These are phyloP conservation scores for Aspergillus pseudoglaucus DNA, from an alignment of 2,329 filamentous ascomycete genomes.

Conservation along the genomic window DNA sequence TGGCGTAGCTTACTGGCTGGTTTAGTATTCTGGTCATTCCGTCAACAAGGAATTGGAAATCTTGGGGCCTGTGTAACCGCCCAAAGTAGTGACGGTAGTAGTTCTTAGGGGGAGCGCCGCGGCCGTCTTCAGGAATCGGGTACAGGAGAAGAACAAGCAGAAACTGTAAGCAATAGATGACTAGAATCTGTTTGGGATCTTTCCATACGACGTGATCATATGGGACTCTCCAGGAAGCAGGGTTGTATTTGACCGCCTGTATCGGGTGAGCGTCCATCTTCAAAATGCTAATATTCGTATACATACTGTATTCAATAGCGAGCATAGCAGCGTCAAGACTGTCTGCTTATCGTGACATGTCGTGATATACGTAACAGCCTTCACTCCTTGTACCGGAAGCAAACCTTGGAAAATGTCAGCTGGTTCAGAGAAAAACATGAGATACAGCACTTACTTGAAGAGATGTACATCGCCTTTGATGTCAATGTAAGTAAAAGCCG, in stretches of 20 bases:
- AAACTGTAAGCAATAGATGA: slow-evolving; percentile 86
- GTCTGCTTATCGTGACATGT: slow-evolving; percentile 85
- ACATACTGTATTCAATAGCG: slow-evolving; percentile 82
- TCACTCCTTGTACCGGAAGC: slow-evolving; percentile 75
- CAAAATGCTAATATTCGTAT: not conserved
- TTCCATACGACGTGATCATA: slow-evolving; percentile 91
- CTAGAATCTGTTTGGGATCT: slow-evolving; percentile 80
- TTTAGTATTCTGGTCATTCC: slow-evolving; percentile 89
- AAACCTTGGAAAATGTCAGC: slow-evolving; percentile 38
- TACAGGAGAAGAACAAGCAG: slow-evolving; percentile 81
- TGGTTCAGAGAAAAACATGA: not conserved
- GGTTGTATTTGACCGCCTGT: slow-evolving; percentile 90
- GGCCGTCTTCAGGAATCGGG: slow-evolving; percentile 71
- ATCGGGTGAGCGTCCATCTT: slow-evolving; percentile 7
- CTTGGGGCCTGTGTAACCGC: slow-evolving; percentile 82
- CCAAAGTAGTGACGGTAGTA: slow-evolving; percentile 90
- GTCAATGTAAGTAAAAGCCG: slow-evolving; percentile 77
- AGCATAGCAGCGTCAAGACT: slow-evolving; percentile 84
- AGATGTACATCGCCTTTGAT: slow-evolving; percentile 90
- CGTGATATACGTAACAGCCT: slow-evolving; percentile 80
- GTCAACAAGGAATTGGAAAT: slow-evolving; percentile 95
- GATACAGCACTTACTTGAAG: slow-evolving; percentile 50
- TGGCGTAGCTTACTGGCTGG: slow-evolving; percentile 55
- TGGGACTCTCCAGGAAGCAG: slow-evolving; percentile 85
- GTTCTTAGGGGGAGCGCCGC: slow-evolving; percentile 67